Conservation (phyloP, 331 rosid genomes). For the Acacia pycnantha region DNA sequence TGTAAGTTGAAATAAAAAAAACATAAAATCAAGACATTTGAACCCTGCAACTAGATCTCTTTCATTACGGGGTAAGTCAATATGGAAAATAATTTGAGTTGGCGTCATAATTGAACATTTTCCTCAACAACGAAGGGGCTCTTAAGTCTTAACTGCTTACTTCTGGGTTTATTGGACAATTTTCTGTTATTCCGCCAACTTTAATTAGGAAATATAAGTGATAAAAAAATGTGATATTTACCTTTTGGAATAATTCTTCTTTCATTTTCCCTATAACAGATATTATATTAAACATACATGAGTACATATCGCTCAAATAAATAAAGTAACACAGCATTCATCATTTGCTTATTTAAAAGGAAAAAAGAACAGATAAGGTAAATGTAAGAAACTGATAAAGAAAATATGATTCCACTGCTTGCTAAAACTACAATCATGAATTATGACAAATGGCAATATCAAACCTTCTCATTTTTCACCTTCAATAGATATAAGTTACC, state of each 20-base stretch:
- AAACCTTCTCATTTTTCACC: neutral
- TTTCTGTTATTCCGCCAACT: neutral
- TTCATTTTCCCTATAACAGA: conserved; percentile 50
- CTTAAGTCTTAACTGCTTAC: neutral
- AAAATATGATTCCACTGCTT: neutral
- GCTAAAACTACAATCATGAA: neutral
- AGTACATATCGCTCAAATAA: conserved; percentile 11
- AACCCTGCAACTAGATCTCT: conserved; percentile 14
- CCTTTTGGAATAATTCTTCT: conserved; percentile 35
- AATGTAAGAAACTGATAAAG: neutral
- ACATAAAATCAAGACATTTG: conserved; percentile 17
- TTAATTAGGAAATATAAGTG: neutral
- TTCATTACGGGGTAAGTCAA: neutral
- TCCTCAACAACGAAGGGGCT: neutral
- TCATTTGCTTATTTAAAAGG: neutral
- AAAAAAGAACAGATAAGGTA: neutral
- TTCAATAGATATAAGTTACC: neutral
- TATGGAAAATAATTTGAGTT: neutral
- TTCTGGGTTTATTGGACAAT: neutral
- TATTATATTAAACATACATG: neutral
- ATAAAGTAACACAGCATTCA: neutral
- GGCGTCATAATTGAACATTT: neutral
- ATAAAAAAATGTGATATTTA: neutral
- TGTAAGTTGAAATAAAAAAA: conserved; percentile 39
- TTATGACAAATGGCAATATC: neutral